Evolutionary conservation across 805 yeast genomes (phyloP).

Genomic region (Myxozyma lipomycoides): DNA sequence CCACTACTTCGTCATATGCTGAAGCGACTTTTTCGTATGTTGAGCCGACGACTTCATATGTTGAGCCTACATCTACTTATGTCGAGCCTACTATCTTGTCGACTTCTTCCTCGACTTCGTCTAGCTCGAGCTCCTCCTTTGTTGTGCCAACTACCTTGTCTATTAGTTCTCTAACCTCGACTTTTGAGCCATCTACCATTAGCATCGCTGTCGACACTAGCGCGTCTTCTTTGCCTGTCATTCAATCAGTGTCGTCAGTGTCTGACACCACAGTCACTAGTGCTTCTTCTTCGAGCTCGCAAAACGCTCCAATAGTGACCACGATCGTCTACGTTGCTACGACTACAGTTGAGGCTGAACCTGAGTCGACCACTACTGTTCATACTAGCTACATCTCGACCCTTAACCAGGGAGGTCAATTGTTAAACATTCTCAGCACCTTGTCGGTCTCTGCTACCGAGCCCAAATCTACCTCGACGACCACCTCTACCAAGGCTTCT

Average conservation of each 20-base stretch:
- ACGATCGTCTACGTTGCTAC: not conserved
- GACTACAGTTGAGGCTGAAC: not conserved
- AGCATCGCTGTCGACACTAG: too few species aligned
- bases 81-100: constrained; percentile 13
- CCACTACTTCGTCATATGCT: constrained; percentile 1
- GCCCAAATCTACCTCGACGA: not conserved
- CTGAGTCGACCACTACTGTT: not conserved
- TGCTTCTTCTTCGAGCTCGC: not conserved
- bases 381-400: not conserved
- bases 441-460: not conserved
- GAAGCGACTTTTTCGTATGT: not conserved
- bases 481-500: not conserved
- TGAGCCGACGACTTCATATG: constrained; percentile 10
- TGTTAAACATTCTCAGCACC: not conserved
- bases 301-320: not conserved
- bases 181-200: not conserved
- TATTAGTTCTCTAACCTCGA: not conserved
- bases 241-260: not conserved
- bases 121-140: not conserved
- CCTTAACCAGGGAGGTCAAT: not conserved
- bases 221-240: not conserved
- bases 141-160: not conserved
- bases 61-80: constrained; percentile 9
- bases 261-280: not conserved
- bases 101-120: not conserved